A percentile compares a stretch with the other conserved stretches of the same genome.
These are phyloP conservation scores for Rubia peregrina DNA, from an alignment of 305 asterid species.

Conservation along the genomic window DNA sequence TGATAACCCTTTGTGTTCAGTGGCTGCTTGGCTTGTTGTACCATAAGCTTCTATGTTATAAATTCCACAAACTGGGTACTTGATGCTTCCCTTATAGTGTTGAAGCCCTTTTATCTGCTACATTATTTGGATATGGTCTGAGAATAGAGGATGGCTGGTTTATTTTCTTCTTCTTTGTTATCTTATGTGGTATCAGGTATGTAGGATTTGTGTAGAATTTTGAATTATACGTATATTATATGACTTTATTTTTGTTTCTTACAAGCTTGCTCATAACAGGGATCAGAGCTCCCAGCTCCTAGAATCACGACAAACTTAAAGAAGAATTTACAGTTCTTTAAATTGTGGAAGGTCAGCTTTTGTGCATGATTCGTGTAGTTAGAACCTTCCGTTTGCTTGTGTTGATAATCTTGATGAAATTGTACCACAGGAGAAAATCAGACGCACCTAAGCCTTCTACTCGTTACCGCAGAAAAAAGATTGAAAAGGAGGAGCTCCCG, in stretches of 20 bases:
- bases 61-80: not conserved
- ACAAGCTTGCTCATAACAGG: slow-evolving; percentile 37
- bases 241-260: slow-evolving; percentile 7
- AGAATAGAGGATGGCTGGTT: too few relatives aligned
- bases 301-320: slow-evolving; percentile 82
- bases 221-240: not conserved
- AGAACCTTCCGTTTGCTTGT: not conserved
- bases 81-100: not conserved
- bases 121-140: not conserved
- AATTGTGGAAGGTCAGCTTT: slow-evolving; percentile 62
- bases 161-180: not conserved
- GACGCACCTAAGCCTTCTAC: slow-evolving; percentile 67
- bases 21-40: not conserved
- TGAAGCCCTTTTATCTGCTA: not conserved
- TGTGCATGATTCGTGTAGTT: slow-evolving; percentile 8
- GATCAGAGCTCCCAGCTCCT: slow-evolving; percentile 60
- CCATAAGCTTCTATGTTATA: not conserved
- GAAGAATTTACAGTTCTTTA: slow-evolving; percentile 81
- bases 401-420: slow-evolving; percentile 12
- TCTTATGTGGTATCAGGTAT: not conserved
- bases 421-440: slow-evolving; percentile 40
- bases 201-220: not conserved
- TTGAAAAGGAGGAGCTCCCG: slow-evolving; percentile 78
- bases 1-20: not conserved
- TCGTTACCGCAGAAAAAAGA: slow-evolving; percentile 76